Percentiles rank a stretch among this genome's conserved stretches.
phyloP scores from a whole-genome alignment of 192 early-diverging fungal genomes.

The Coemansia sp. region DNA sequence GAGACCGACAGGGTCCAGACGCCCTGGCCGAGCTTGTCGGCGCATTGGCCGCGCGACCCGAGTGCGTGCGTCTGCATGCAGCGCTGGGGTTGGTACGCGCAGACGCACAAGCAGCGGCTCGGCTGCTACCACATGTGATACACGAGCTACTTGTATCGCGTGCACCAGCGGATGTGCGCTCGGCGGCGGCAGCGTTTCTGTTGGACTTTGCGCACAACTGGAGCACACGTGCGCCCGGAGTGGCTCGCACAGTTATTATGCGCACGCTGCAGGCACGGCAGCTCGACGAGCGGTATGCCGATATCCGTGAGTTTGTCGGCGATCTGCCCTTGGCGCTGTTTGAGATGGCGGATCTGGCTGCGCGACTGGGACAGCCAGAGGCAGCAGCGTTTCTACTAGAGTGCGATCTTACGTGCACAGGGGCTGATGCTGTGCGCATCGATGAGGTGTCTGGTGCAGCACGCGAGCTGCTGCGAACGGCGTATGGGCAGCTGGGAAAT shows the following conservation, averaged over 20 bases:
- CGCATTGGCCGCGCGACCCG: conserved; percentile 22
- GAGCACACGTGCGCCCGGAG: conserved; percentile 27
- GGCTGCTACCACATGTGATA: conserved; percentile 35
- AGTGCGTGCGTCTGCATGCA: conserved; percentile 16
- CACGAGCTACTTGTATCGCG: conserved; percentile 16
- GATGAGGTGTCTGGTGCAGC: conserved; percentile 30
- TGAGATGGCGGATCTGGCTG: conserved; percentile 46
- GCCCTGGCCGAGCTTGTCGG: conserved; percentile 36
- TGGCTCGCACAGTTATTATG: conserved; percentile 28
- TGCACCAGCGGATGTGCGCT: conserved; percentile 13
- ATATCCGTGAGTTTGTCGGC: conserved; percentile 42
- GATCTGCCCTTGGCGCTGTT: conserved; percentile 44
- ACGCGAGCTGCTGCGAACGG: conserved; percentile 24
- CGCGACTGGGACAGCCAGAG: conserved; percentile 32
- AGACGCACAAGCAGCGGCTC: conserved; percentile 30
- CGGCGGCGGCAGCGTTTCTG: conserved; percentile 33
- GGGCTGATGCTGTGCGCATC: conserved; percentile 14
- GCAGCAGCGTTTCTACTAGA: conserved; percentile 49
- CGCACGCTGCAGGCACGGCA: conserved; percentile 31
- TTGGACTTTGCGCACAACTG: conserved; percentile 53
- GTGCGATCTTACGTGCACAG: conserved; percentile 43
- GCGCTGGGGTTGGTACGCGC: conserved; percentile 30
- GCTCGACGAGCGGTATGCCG: conserved; percentile 29
- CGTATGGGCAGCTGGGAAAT: conserved; percentile 40
- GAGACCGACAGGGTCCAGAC: conserved; percentile 8